phyloP scores from a whole-genome alignment of 2,329 filamentous ascomycete genomes.

The Colletotrichum cereale region DNA sequence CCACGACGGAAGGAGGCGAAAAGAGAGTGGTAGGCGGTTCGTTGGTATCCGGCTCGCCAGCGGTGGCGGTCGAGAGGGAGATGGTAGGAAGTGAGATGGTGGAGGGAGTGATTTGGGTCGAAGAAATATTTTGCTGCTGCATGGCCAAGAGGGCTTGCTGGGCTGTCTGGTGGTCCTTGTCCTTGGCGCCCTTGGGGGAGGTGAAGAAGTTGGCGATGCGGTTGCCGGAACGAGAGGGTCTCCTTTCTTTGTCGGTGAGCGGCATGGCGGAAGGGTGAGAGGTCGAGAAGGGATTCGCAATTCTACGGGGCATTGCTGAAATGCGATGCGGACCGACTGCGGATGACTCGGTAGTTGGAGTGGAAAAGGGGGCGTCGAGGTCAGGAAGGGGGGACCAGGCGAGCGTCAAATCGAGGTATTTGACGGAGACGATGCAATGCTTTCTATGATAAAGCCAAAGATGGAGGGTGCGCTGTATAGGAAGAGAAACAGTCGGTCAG shows the following conservation, averaged over 20 bases:
- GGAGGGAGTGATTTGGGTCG: slow-evolving; percentile 76
- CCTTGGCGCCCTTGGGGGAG: slow-evolving; percentile 70
- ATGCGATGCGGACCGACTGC: slow-evolving; percentile 31
- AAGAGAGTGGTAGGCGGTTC: slow-evolving; percentile 85
- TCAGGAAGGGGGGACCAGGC: slow-evolving; percentile 16
- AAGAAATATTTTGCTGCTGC: slow-evolving; percentile 70
- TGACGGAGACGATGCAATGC: slow-evolving; percentile 15
- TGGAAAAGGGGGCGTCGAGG: slow-evolving; percentile 22
- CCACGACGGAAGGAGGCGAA: slow-evolving; percentile 86
- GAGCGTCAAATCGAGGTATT: neutral
- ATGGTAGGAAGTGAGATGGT: slow-evolving; percentile 89
- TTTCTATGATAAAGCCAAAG: slow-evolving; percentile 17
- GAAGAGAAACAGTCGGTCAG: slow-evolving; percentile 29
- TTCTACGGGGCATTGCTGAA: slow-evolving; percentile 69
- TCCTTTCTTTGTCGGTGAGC: slow-evolving; percentile 66
- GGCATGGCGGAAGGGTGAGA: slow-evolving; percentile 61
- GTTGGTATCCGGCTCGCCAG: slow-evolving; percentile 77
- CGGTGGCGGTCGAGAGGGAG: slow-evolving; percentile 87
- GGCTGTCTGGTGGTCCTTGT: slow-evolving; percentile 72
- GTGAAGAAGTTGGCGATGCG: slow-evolving; percentile 87
- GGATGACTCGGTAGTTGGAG: slow-evolving; percentile 15
- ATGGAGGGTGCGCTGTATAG: slow-evolving; percentile 10
- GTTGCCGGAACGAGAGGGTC: slow-evolving; percentile 69
- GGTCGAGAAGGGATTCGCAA: slow-evolving; percentile 68
- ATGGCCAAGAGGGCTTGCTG: slow-evolving; percentile 77